phyloP scores from a whole-genome alignment of 2,329 filamentous ascomycete genomes.

The Phaeomoniella chlamydospora region DNA sequence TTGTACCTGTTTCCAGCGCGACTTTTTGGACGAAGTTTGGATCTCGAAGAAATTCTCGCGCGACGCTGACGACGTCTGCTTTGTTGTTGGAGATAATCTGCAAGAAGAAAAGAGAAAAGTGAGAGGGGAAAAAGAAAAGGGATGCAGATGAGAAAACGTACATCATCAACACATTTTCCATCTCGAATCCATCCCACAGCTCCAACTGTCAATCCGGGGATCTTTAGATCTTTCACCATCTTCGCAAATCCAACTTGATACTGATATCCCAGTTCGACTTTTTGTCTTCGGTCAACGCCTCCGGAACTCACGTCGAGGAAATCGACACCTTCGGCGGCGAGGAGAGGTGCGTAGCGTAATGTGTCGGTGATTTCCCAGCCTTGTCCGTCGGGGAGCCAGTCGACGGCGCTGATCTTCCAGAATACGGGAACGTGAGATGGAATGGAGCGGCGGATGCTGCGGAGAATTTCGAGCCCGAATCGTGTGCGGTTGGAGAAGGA shows the following conservation, averaged over 20 bases:
- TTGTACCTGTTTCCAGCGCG: constrained; percentile 1
- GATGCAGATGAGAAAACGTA: not conserved
- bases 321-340: not conserved
- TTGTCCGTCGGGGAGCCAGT: not conserved
- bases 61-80: constrained; percentile 3
- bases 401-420: not conserved
- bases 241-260: not conserved
- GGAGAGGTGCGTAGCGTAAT: not conserved
- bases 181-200: constrained; percentile 5
- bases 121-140: not conserved
- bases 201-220: constrained; percentile 1
- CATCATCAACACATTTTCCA: constrained; percentile 1
- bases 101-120: not conserved
- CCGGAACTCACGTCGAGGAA: not conserved
- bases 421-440: not conserved
- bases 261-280: not conserved
- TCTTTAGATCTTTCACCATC: not conserved
- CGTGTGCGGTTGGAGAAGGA: not conserved
- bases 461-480: not conserved
- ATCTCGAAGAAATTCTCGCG: constrained; percentile 4
- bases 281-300: not conserved
- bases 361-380: not conserved
- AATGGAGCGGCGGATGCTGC: not conserved
- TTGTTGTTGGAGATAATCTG: not conserved
- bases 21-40: constrained; percentile 5